phyloP scores from a whole-genome alignment of 371 early-diverging fungal species.

The Catenaria anguillulae region DNA sequence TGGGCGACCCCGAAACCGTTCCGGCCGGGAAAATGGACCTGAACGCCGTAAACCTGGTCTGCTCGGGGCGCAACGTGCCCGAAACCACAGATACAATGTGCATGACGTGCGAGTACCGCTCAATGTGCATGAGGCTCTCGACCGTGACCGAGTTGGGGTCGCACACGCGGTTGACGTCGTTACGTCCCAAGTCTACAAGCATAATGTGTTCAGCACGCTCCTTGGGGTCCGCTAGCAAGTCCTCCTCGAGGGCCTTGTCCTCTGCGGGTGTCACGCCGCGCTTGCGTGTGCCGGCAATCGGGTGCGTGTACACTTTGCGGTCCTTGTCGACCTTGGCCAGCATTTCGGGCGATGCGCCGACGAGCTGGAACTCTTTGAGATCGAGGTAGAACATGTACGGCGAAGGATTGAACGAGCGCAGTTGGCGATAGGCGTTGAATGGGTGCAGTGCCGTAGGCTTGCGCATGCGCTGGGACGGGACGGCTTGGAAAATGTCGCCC shows the following conservation, averaged over 20 bases:
- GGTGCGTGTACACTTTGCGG: conserved; percentile 68
- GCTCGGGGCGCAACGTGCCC: conserved; percentile 67
- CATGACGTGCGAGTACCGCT: conserved; percentile 92
- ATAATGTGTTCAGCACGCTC: conserved; percentile 93
- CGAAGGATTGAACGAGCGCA: conserved; percentile 89
- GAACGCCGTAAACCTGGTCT: conserved; percentile 87
- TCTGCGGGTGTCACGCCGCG: conserved; percentile 69
- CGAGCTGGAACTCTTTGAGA: conserved; percentile 75
- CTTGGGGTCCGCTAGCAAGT: conserved; percentile 72
- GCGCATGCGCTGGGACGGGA: conserved; percentile 79
- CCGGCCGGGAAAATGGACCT: conserved; percentile 94
- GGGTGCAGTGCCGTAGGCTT: conserved; percentile 80
- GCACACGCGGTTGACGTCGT: conserved; percentile 91
- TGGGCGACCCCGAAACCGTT: conserved; percentile 93
- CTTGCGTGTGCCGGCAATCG: conserved; percentile 90
- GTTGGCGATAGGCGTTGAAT: conserved; percentile 87
- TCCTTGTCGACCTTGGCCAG: conserved; percentile 74
- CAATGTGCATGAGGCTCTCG: conserved; percentile 90
- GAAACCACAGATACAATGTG: conserved; percentile 90
- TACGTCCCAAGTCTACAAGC: conserved; percentile 95
- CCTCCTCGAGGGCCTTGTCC: conserved; percentile 67
- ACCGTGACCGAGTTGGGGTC: conserved; percentile 78
- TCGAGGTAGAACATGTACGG: conserved; percentile 98
- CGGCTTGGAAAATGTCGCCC: conserved; percentile 95
- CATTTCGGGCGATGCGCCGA: conserved; percentile 96